A percentile compares a stretch with the other conserved stretches of the same genome.
Conservation (phyloP, 495 filamentous ascomycete species). For the Massariosphaeria phaeospora region DNA sequence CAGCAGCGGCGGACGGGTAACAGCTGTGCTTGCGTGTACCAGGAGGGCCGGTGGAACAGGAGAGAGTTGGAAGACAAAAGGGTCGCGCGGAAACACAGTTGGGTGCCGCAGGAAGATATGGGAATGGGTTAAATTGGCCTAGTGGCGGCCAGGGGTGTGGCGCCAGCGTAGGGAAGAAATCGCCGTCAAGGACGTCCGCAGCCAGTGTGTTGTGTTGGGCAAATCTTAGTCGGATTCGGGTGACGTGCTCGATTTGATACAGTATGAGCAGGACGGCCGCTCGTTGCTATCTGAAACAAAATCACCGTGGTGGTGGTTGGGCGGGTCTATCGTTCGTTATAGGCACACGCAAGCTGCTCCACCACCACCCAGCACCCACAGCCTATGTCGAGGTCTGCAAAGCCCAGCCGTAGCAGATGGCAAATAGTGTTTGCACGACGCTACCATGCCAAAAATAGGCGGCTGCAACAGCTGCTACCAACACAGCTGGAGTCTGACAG, state of each 20-base stretch:
- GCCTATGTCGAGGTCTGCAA: too few species aligned
- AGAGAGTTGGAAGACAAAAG: constrained; percentile 2
- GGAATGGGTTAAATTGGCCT: too few species aligned
- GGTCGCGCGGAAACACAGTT: not conserved
- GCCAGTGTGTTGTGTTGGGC: too few species aligned
- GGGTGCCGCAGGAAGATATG: not conserved
- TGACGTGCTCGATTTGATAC: constrained; percentile 1
- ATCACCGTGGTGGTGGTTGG: too few species aligned
- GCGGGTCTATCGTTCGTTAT: too few species aligned
- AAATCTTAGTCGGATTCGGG: not conserved
- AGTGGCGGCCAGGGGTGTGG: not conserved
- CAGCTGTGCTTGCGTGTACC: constrained; percentile 8
- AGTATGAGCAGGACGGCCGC: not conserved
- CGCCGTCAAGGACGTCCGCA: too few species aligned
- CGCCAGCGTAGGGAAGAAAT: not conserved
- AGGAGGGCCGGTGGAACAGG: not conserved
- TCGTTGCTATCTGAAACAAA: too few species aligned
- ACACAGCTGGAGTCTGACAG: too few species aligned
- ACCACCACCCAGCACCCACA: too few species aligned
- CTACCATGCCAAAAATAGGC: constrained; percentile 7
- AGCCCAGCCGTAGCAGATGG: not conserved
- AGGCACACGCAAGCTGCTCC: too few species aligned
- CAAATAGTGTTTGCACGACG: too few species aligned
- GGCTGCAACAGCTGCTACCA: too few species aligned
- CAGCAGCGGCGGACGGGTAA: constrained; percentile 4